These are phyloP conservation scores for Apophysomyces trapeziformis DNA, from an alignment of 371 early-diverging fungal genomes.

Conservation along the genomic window DNA sequence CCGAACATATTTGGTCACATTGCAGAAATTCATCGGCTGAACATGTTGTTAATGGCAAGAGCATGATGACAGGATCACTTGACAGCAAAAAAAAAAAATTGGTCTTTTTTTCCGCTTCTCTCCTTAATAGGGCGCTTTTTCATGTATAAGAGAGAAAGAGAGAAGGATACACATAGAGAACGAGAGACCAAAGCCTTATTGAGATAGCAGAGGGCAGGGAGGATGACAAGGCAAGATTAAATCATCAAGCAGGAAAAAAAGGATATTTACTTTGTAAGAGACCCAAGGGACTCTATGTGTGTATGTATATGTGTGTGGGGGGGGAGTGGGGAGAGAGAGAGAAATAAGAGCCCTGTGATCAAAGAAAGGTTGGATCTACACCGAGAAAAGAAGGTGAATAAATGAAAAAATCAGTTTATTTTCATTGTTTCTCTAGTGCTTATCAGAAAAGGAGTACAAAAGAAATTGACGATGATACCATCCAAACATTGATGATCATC, in stretches of 20 bases:
- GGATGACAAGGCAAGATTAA: no score
- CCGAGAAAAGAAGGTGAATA: background rate
- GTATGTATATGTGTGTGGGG: background rate
- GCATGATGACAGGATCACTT: slow-evolving; percentile 9
- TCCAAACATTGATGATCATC: slow-evolving; percentile 7
- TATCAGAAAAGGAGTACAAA: background rate
- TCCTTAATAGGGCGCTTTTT: no score
- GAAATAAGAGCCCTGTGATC: background rate
- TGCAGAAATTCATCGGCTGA: slow-evolving; percentile 11
- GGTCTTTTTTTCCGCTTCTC: no score
- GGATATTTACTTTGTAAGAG: no score
- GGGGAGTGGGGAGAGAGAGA: background rate
- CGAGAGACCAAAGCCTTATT: no score
- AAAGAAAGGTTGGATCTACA: background rate
- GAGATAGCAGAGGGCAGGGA: no score
- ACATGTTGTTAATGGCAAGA: slow-evolving; percentile 9
- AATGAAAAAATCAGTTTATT: background rate
- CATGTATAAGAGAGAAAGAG: no score
- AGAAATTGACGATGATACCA: background rate
- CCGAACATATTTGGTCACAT: background rate
- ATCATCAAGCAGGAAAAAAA: no score
- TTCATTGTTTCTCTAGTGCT: no score
- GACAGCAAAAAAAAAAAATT: background rate
- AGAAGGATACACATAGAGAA: no score
- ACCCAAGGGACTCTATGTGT: no score